A percentile compares a stretch with the other conserved stretches of the same genome.
Conservation (phyloP, 2,329 filamentous ascomycete genomes). For the Stagonosporopsis rhizophila region DNA sequence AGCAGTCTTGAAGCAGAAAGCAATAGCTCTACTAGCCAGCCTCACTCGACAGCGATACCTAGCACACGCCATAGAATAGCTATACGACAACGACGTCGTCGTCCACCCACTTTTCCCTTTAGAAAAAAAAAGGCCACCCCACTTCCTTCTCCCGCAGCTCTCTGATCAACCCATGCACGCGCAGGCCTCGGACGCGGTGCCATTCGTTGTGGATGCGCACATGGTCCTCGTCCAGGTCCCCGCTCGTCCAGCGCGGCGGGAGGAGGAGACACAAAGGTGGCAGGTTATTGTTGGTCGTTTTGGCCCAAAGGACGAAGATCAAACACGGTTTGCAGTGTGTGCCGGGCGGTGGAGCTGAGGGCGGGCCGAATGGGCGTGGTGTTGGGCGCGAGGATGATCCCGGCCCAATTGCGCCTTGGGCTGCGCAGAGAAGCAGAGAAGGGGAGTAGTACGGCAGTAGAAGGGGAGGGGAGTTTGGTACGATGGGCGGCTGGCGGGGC, state of each 20-base stretch:
- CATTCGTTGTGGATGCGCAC: no score
- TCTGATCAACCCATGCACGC: no score
- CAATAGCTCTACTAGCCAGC: not conserved
- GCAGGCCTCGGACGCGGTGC: no score
- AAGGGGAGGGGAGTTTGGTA: conserved; percentile 7
- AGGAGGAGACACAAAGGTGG: no score
- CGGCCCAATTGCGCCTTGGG: conserved; percentile 14
- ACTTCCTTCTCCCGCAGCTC: no score
- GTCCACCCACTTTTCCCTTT: not conserved
- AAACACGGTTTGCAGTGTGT: no score
- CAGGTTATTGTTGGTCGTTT: no score
- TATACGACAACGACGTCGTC: no score
- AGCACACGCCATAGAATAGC: not conserved
- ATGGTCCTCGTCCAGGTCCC: no score
- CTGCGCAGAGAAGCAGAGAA: not conserved
- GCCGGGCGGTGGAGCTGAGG: not conserved
- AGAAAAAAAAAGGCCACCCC: no score
- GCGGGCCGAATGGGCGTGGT: conserved; percentile 3
- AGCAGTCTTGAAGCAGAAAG: conserved; percentile 5
- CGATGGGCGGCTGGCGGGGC: conserved; percentile 9
- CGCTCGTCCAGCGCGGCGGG: no score
- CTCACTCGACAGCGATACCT: not conserved
- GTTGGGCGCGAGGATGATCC: conserved; percentile 8
- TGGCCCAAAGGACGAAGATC: no score
- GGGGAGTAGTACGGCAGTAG: not conserved